Percentiles rank a stretch among this genome's conserved stretches.
Conservation (phyloP, 345 rosid genomes). For the Bruguiera gymnorhiza region DNA sequence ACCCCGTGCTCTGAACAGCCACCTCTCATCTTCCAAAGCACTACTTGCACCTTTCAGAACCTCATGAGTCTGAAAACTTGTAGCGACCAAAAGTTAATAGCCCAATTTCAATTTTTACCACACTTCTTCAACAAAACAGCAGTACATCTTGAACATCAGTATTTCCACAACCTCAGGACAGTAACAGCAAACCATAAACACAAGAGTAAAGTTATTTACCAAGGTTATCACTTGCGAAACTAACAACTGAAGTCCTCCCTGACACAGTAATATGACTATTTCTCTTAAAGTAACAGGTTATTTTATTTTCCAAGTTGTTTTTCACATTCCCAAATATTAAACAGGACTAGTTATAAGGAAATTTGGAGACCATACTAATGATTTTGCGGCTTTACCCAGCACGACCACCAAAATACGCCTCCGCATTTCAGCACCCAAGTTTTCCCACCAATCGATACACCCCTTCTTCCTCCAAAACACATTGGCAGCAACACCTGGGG, state of each 20-base stretch:
- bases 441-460: conserved; percentile 82
- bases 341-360: background rate
- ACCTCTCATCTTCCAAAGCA: conserved; percentile 39
- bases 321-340: background rate
- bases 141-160: background rate
- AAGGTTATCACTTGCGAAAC: too few species aligned
- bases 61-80: conserved; percentile 57
- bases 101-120: background rate
- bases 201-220: too few species aligned
- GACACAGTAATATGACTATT: background rate
- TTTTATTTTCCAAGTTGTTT: background rate
- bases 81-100: conserved; percentile 20
- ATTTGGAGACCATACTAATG: conserved; percentile 49
- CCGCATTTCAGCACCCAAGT: conserved; percentile 49
- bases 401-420: conserved; percentile 42
- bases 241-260: background rate
- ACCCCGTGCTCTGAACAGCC: conserved; percentile 49
- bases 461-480: conserved; percentile 90
- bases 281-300: background rate
- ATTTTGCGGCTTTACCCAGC: conserved; percentile 68
- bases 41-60: conserved; percentile 54
- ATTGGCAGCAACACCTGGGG: conserved; percentile 59
- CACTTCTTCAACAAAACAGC: background rate
- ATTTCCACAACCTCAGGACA: background rate
- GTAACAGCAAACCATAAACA: conserved; percentile 1